Evolutionary conservation across 176 grass and related monocot species (phyloP).

Genomic region (Melocanna baccifera): DNA sequence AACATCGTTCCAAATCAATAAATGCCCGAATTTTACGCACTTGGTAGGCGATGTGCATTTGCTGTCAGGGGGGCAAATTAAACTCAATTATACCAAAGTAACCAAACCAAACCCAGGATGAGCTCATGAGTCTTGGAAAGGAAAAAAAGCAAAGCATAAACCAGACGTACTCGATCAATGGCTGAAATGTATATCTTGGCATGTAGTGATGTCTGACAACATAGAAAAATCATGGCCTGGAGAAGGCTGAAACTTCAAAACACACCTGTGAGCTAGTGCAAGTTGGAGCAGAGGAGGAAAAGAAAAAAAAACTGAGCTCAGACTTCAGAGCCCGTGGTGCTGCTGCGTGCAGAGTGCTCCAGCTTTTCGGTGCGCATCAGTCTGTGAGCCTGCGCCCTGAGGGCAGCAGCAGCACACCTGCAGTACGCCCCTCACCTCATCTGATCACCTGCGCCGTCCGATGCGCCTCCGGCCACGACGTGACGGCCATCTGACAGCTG

Average conservation of each 20-base stretch:
- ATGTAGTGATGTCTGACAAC: conserved; percentile 1
- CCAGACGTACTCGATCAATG: not conserved
- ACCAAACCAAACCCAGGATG: not conserved
- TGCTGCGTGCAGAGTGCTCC: not conserved
- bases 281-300: not conserved
- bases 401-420: conserved; percentile 2
- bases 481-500: not conserved
- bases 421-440: not conserved
- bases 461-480: not conserved
- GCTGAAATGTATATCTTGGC: conserved; percentile 25
- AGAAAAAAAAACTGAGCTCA: not conserved
- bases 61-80: not conserved
- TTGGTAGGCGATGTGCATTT: not conserved
- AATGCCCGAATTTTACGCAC: not conserved
- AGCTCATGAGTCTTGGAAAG: not conserved
- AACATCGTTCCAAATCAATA: not conserved
- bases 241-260: not conserved
- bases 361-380: not conserved
- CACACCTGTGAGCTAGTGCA: not conserved
- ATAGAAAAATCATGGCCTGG: conserved; percentile 2
- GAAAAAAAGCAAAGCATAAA: too few relatives aligned
- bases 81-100: not conserved
- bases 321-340: conserved; percentile 12
- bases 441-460: not conserved
- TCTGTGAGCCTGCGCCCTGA: not conserved